Percentiles rank a stretch among this genome's conserved stretches.
phyloP scores from a whole-genome alignment of 495 filamentous ascomycete species.

The Aspergillus funiculosus region DNA sequence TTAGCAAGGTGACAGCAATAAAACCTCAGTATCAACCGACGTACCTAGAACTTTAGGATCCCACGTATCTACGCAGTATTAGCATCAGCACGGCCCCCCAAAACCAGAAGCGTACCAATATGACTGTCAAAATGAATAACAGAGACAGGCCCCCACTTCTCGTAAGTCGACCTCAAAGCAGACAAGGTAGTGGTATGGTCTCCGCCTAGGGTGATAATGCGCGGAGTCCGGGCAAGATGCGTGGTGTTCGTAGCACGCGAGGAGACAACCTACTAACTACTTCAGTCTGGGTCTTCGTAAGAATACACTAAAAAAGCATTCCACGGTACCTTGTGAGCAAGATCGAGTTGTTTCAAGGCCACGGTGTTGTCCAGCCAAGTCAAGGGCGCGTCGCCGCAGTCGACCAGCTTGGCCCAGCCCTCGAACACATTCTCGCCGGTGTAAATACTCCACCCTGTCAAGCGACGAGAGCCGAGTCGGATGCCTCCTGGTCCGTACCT shows the following conservation, averaged over 20 bases:
- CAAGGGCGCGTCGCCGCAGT: slow-evolving; percentile 49
- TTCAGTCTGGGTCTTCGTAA: neutral
- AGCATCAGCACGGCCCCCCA: neutral
- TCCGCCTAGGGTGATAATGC: slow-evolving; percentile 46
- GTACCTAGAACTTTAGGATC: slow-evolving; percentile 41
- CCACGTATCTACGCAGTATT: slow-evolving; percentile 37
- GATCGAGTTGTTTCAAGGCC: slow-evolving; percentile 45
- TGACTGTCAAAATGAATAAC: slow-evolving; percentile 53
- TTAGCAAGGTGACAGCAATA: neutral
- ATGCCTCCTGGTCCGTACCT: slow-evolving; percentile 47
- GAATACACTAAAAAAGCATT: neutral
- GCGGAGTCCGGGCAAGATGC: slow-evolving; percentile 21
- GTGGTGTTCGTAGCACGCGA: slow-evolving; percentile 22
- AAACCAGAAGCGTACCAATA: slow-evolving; percentile 21
- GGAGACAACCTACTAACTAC: slow-evolving; percentile 17
- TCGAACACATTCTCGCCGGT: slow-evolving; percentile 40
- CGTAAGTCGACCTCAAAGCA: slow-evolving; percentile 39
- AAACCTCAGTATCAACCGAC: neutral
- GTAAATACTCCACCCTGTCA: slow-evolving; percentile 39
- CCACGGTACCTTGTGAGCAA: slow-evolving; percentile 38
- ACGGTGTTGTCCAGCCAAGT: slow-evolving; percentile 49
- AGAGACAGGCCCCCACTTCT: slow-evolving; percentile 42
- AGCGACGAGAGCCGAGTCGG: slow-evolving; percentile 41
- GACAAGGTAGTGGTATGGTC: slow-evolving; percentile 50
- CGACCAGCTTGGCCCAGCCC: slow-evolving; percentile 45